phyloP scores from a whole-genome alignment of 148 eudicot genomes.

The Beta vulgaris region DNA sequence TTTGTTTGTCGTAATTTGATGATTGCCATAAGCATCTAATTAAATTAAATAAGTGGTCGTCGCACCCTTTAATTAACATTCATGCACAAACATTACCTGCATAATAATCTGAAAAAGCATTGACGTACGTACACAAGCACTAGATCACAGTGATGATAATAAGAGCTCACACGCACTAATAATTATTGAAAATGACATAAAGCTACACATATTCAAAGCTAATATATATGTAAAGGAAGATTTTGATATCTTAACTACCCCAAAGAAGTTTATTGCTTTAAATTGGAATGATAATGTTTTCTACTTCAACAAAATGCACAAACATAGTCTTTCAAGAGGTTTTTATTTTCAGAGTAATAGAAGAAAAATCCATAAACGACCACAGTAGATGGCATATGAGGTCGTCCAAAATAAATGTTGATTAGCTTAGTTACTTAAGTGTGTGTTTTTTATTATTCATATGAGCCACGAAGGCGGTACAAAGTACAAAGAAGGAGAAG shows the following conservation, averaged over 20 bases:
- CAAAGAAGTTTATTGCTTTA: not conserved
- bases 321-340: not conserved
- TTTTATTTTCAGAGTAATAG: not conserved
- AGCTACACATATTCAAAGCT: not conserved
- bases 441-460: no score
- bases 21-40: conserved; percentile 1
- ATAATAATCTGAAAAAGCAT: not conserved
- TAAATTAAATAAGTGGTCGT: not conserved
- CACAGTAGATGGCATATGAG: no score
- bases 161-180: not conserved
- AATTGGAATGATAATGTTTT: no score
- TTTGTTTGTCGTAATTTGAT: conserved; percentile 19
- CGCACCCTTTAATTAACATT: not conserved
- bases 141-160: not conserved
- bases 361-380: not conserved
- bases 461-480: no score
- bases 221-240: not conserved
- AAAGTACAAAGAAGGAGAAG: no score
- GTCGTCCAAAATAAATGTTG: no score
- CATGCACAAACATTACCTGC: conserved; percentile 15
- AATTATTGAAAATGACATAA: not conserved
- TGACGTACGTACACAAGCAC: conserved; percentile 19
- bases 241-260: conserved; percentile 8
- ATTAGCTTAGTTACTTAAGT: no score
- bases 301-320: not conserved